Evolutionary conservation across 768 basidiomycete genomes (phyloP), one percentile per base, ranked within the genome.

Genomic region (Hirschioporus abietinus): DNA sequence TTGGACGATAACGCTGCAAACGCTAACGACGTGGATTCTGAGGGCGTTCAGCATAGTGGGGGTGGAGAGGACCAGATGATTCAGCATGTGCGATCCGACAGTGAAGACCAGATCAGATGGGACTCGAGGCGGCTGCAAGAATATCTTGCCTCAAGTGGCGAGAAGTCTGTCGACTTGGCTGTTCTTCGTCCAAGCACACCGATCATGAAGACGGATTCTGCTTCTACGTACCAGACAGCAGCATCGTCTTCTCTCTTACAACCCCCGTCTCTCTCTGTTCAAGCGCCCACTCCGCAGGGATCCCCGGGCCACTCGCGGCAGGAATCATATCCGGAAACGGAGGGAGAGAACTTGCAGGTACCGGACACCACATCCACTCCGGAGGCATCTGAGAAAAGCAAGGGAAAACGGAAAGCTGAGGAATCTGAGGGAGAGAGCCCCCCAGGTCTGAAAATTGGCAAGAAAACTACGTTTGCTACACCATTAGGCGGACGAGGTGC

Each of bases 341-440:
- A 25, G 24, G 60, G 23, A 61, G 60, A 25, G 60, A 34, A 12
- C 20, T 24, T 61, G 60, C 60, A 61, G 24, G 60, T 61, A 34
- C 60, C 60, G 12, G 25, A 1, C 24, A 8, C 25, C 25, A 24
- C 23, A 15, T 36, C 23, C 35, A 57, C 25, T 68, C 67, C 2
- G 65, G 78, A 68, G 70, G 70, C 58, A 67, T 75, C 77, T 64
- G 76, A 80, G 66, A 76, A 74, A 67, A 72, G 76, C 35, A 85
- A 80, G 70, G 88, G 88, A 7, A 92, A 92, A 74, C 80, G 90
- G 68, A 92, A 91, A 73, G 89, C 88, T 7, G 88, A 89, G 59
- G 90, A 91, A 69, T 78, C 86, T n/a, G 88, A 87, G 67, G 65
- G 65, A 34, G 77, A 82, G 35, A 89, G 90, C 1, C 88, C 89